Conservation (phyloP, 2,329 filamentous ascomycete species). For the Ophiognomonia clavigignenti-juglandacearum region DNA sequence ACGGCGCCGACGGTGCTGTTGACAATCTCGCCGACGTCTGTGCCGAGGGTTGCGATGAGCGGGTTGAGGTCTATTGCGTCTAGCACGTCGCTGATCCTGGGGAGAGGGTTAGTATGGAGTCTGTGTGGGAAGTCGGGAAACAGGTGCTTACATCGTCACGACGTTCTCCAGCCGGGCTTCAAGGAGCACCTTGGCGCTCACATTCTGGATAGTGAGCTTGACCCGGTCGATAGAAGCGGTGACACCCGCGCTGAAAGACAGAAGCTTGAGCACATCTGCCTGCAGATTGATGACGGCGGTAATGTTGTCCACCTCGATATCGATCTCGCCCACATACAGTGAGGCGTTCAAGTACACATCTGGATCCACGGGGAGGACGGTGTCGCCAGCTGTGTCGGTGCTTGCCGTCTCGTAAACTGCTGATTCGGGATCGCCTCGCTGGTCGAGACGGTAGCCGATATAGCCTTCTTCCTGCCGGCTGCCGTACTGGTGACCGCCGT, state of each 20-base stretch:
- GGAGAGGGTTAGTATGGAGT: not conserved
- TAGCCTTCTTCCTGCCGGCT: slow-evolving; percentile 38
- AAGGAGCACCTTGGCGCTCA: slow-evolving; percentile 52
- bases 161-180: slow-evolving; percentile 57
- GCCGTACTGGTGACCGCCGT: slow-evolving; percentile 15
- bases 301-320: slow-evolving; percentile 53
- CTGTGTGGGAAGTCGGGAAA: not conserved
- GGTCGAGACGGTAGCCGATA: slow-evolving; percentile 48
- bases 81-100: slow-evolving; percentile 47
- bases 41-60: slow-evolving; percentile 49
- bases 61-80: slow-evolving; percentile 57
- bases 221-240: slow-evolving; percentile 54
- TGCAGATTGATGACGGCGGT: slow-evolving; percentile 58
- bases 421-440: slow-evolving; percentile 45
- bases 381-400: slow-evolving; percentile 37
- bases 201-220: slow-evolving; percentile 50
- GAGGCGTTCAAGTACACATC: slow-evolving; percentile 58
- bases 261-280: slow-evolving; percentile 52
- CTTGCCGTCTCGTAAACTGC: slow-evolving; percentile 49
- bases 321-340: slow-evolving; percentile 53
- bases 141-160: slow-evolving; percentile 45
- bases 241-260: slow-evolving; percentile 58
- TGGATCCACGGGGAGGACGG: slow-evolving; percentile 39
- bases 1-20: slow-evolving; percentile 31
- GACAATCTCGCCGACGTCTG: slow-evolving; percentile 42